These are phyloP conservation scores for Daldinia vernicosa DNA, from an alignment of 495 filamentous ascomycete genomes.

Conservation along the genomic window DNA sequence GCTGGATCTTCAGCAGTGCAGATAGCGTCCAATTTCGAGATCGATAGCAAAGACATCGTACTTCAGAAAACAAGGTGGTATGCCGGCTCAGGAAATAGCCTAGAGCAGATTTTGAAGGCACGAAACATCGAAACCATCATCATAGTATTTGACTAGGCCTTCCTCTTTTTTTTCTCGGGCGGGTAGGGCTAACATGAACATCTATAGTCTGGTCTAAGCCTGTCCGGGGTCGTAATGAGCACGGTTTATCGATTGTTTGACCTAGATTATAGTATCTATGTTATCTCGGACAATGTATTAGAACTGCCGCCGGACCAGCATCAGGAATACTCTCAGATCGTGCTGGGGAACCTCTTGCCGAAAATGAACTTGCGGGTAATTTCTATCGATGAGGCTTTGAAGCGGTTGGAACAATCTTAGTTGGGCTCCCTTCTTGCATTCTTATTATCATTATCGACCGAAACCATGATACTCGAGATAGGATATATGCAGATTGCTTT, in stretches of 20 bases:
- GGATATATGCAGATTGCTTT: neutral
- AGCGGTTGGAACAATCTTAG: slow-evolving; percentile 4
- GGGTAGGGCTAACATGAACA: neutral
- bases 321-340: slow-evolving; percentile 34
- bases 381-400: slow-evolving; percentile 20
- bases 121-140: slow-evolving; percentile 55
- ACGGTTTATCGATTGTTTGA: slow-evolving; percentile 58
- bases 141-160: slow-evolving; percentile 42
- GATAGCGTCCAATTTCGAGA: slow-evolving; percentile 47
- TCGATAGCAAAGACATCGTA: slow-evolving; percentile 50
- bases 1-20: slow-evolving; percentile 32
- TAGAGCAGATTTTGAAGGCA: slow-evolving; percentile 56
- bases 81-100: slow-evolving; percentile 50
- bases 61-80: slow-evolving; percentile 57
- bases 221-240: slow-evolving; percentile 55
- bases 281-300: slow-evolving; percentile 56
- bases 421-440: neutral
- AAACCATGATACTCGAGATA: neutral
- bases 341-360: slow-evolving; percentile 46
- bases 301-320: slow-evolving; percentile 51
- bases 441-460: neutral
- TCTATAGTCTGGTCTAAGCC: slow-evolving; percentile 53
- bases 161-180: neutral
- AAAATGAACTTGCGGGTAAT: slow-evolving; percentile 46
- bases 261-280: slow-evolving; percentile 55